These are phyloP conservation scores for Cardiospermum halicacabum DNA, from an alignment of 345 rosid species.

Conservation along the genomic window DNA sequence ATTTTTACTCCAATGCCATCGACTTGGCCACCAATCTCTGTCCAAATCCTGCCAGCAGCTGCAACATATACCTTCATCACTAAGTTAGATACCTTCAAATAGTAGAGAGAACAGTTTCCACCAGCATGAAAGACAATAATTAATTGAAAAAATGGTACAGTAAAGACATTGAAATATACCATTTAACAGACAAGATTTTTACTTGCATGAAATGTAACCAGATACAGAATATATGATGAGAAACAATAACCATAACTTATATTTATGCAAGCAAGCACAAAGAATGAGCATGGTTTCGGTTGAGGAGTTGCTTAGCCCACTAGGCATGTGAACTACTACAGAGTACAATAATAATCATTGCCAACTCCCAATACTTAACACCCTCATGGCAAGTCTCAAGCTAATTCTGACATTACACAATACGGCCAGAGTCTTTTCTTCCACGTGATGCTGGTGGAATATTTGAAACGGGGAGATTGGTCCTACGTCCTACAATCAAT, in stretches of 20 bases:
- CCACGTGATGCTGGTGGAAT: slow-evolving; percentile 78
- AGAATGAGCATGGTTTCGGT: slow-evolving; percentile 36
- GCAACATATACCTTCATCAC: slow-evolving; percentile 15
- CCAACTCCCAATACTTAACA: slow-evolving; percentile 48
- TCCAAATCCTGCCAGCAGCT: slow-evolving; percentile 18
- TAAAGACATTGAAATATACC: slow-evolving; percentile 8
- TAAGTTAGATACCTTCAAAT: slow-evolving; percentile 12
- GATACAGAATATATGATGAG: slow-evolving; percentile 6
- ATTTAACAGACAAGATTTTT: slow-evolving; percentile 14
- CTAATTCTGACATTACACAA: slow-evolving; percentile 44
- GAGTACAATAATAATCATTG: slow-evolving; percentile 42
- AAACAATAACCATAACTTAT: slow-evolving; percentile 36
- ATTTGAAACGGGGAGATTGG: slow-evolving; percentile 60
- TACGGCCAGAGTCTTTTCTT: slow-evolving; percentile 86
- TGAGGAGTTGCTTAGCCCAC: slow-evolving; percentile 53
- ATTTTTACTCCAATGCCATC: slow-evolving; percentile 7
- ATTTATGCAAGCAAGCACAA: slow-evolving; percentile 50
- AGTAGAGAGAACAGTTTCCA: neutral
- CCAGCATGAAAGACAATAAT: neutral
- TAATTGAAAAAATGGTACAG: neutral
- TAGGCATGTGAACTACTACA: slow-evolving; percentile 50
- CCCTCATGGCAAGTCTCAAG: slow-evolving; percentile 32
- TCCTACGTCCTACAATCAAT: slow-evolving; percentile 68
- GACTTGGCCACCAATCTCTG: slow-evolving; percentile 7
- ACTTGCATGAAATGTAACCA: slow-evolving; percentile 17